These are phyloP conservation scores for Diphasiastrum complanatum DNA, from an alignment of 83 land plant genomes.

Conservation along the genomic window DNA sequence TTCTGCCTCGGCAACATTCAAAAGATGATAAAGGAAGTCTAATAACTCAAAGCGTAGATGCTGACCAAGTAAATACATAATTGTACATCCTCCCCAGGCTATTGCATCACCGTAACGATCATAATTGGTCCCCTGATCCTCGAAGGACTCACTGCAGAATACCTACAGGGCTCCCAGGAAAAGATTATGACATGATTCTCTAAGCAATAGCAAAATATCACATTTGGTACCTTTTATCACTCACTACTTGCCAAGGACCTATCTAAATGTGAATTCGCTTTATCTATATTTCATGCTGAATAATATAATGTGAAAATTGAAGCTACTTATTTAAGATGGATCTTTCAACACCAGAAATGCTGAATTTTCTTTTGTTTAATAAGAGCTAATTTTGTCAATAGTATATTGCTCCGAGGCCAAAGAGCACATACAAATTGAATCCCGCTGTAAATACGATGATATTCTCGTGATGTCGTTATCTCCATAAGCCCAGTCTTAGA, in stretches of 20 bases:
- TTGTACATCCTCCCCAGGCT: constrained; percentile 97
- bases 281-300: too few relatives aligned
- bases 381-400: too few relatives aligned
- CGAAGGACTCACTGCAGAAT: constrained; percentile 53
- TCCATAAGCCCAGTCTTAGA: constrained; percentile 95
- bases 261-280: too few relatives aligned
- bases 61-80: constrained; percentile 91
- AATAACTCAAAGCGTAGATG: constrained; percentile 91
- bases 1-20: constrained; percentile 87
- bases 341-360: too few relatives aligned
- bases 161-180: constrained; percentile 41
- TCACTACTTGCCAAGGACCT: too few relatives aligned
- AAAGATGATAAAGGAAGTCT: constrained; percentile 88
- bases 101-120: constrained; percentile 82
- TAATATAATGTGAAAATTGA: too few relatives aligned
- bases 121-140: constrained; percentile 36
- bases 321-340: too few relatives aligned
- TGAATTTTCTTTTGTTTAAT: too few relatives aligned
- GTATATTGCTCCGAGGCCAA: too few relatives aligned
- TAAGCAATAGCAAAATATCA: too few relatives aligned
- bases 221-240: too few relatives aligned
- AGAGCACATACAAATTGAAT: constrained; percentile 95
- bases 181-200: too few relatives aligned
- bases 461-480: constrained; percentile 91
- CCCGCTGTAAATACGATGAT: constrained; percentile 89